A percentile compares a stretch with the other conserved stretches of the same genome.
These are phyloP conservation scores for Phytophthora meadii DNA, from an alignment of 352 stramenopile genomes.

Conservation along the genomic window DNA sequence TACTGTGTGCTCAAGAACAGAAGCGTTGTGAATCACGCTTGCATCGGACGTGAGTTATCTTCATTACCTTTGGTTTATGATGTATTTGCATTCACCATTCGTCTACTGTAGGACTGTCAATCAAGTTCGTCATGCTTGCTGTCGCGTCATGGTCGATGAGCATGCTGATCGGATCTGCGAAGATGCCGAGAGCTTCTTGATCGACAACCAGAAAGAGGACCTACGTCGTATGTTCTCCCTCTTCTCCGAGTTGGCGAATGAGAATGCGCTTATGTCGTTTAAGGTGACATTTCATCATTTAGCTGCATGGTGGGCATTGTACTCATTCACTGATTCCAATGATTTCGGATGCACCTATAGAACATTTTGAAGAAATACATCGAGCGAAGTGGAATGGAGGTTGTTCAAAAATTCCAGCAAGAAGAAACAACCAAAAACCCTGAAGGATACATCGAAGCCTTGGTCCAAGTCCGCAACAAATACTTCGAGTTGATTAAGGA, in stretches of 20 bases:
- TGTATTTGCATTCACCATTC: neutral
- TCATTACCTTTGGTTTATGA: neutral
- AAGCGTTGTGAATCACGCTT: constrained; percentile 76
- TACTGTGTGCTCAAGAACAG: constrained; percentile 82
- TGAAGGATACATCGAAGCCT: constrained; percentile 85
- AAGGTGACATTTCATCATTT: constrained; percentile 53
- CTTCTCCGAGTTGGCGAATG: constrained; percentile 84
- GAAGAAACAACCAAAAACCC: constrained; percentile 83
- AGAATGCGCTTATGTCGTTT: constrained; percentile 81
- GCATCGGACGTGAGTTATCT: constrained; percentile 71
- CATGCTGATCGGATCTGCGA: constrained; percentile 86
- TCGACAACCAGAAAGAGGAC: constrained; percentile 82
- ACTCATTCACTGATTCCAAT: constrained; percentile 5
- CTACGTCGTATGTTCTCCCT: constrained; percentile 80
- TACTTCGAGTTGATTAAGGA: constrained; percentile 88
- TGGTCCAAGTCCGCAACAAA: constrained; percentile 85
- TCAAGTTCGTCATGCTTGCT: constrained; percentile 83
- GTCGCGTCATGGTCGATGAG: constrained; percentile 77
- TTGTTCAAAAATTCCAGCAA: constrained; percentile 83
- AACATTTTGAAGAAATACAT: constrained; percentile 91
- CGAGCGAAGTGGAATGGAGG: constrained; percentile 75
- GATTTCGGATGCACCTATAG: constrained; percentile 37
- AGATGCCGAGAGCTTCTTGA: constrained; percentile 77
- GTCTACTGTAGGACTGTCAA: constrained; percentile 62
- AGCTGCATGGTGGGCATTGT: neutral